These are phyloP conservation scores for Luzula sylvatica DNA, from an alignment of 176 grass and related monocot genomes.

Conservation along the genomic window DNA sequence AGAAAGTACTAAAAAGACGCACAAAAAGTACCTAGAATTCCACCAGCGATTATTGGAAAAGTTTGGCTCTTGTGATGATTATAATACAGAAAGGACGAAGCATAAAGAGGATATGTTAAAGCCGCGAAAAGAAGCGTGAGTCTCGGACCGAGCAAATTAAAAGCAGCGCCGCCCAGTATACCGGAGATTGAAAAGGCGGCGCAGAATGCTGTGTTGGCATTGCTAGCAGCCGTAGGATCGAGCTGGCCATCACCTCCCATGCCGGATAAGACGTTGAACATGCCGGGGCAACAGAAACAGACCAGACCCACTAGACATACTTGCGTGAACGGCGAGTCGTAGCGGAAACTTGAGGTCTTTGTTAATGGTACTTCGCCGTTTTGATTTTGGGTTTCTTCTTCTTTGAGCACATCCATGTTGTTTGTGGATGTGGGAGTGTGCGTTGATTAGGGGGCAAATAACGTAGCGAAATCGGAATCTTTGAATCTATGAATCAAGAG, in stretches of 20 bases:
- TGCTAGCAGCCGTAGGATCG: constrained; percentile 46
- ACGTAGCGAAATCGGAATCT: no score
- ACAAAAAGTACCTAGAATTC: constrained; percentile 33
- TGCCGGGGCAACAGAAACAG: constrained; percentile 97
- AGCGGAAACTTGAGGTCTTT: constrained; percentile 15
- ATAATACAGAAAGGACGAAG: constrained; percentile 87
- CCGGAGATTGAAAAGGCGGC: constrained; percentile 73
- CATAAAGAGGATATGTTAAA: constrained; percentile 78
- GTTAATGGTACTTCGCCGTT: no score
- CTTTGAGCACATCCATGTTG: no score
- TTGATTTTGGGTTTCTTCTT: no score
- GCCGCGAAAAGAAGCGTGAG: constrained; percentile 46
- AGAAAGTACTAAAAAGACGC: no score
- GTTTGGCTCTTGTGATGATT: constrained; percentile 46
- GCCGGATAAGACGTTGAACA: constrained; percentile 96
- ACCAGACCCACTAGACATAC: constrained; percentile 62
- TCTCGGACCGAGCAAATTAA: constrained; percentile 86
- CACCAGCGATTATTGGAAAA: constrained; percentile 55
- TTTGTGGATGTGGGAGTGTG: no score
- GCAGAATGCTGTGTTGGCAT: constrained; percentile 95
- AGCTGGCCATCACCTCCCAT: constrained; percentile 86
- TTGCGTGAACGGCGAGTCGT: constrained; percentile 76
- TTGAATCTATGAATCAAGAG: no score
- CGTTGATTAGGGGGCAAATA: no score
- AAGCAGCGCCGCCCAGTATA: constrained; percentile 56